Base-by-base conservation (phyloP, 2,329 filamentous ascomycete species). In the Talaromyces islandicus region DNA sequence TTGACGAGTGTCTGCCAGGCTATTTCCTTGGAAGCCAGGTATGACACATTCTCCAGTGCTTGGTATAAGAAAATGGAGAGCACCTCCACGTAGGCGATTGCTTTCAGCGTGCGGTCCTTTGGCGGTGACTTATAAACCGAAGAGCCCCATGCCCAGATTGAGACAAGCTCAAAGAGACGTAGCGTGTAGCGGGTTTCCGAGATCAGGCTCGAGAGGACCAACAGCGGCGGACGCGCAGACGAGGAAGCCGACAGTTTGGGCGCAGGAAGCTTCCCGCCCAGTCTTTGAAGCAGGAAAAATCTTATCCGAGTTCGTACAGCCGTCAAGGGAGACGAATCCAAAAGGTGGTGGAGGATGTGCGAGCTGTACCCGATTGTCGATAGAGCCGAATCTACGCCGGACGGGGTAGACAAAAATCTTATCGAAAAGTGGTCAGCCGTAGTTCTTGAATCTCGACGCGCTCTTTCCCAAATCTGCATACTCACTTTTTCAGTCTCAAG, bases 1-100 rank as follows among this genome's bases (percentile, higher is more conserved):
- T 77, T 72, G 5, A 79, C 63, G 19, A 72, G 66, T 4, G 67
- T 67, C 48, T 75, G 69, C 9, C 72, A 80, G 56, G 96, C 71
- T 3, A 95, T 83, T 21, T 88, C 87, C 73, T 92, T 92, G 62
- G 81, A 80, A 3, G 86, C 82, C 41, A 97, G 82, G 77, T 89
- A 96, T 17, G 89, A 89, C 43, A 83, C 82, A 76, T 96, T 97
- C 79, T 99, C 94, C 46, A 93, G 81, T 1, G 84, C 77, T 75
- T 97, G 92, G 78, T 89, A 96, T 10, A 78, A 71, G 10, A 88
- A 75, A 72, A 89, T 89, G 11, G 85, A 81, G 11, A 81, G 64
- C 21, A 96, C 84, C 73, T 94, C 89, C 7, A 83, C 77, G 73
- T 86, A 88, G 24, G 85, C 84, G 52, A 96, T 77, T 19, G 70